Evolutionary conservation across 345 rosid species (phyloP), one percentile per base, ranked within the genome.

Genomic region (Luvunga scandens): DNA sequence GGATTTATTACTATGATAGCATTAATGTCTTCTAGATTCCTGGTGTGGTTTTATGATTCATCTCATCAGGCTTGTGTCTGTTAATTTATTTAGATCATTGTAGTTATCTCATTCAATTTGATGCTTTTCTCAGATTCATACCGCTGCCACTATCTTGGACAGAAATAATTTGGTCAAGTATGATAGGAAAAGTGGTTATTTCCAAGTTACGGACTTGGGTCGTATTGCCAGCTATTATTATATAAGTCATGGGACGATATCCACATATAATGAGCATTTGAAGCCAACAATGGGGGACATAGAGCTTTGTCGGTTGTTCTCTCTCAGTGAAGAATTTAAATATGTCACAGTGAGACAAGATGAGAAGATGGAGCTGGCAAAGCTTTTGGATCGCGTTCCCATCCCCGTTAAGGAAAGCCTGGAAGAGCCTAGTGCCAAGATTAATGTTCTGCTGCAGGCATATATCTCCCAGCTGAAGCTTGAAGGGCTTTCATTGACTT

Each of bases 221-320:
- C 91, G 99, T 25, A 94, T 96, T 83, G 98, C 99, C 39, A 96
- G 99, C 87, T 96, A 94, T 82, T 94, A 91, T 82, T 96, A 94
- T 81, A 92, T 94, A 76, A 87, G 90, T 80, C 97, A 96, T 76
- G 98, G 98, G 81, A 96, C 99, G 39, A 94, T 94, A 78, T 88
- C 97, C 72, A 92, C 95, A 14, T 94, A 91, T 83, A 96, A 94
- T 77, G 95, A 92, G 85, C 95, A 96, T 88, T 79, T 94, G 91
- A 96, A 96, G 90, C 98, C 97, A 65, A 94, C 94, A 66, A 96
- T 96, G 98, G 99, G 99, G 36, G 95, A 94, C 70, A 96, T 96
- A 75, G 98, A 94, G 80, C 94, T 96, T 14, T 96, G 91, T 69
- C 90, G 94, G 64, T 83, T 96, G 72, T 94, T 96, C 72, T 94